Conservation (phyloP, 345 rosid species). For the Camelina sativa region DNA sequence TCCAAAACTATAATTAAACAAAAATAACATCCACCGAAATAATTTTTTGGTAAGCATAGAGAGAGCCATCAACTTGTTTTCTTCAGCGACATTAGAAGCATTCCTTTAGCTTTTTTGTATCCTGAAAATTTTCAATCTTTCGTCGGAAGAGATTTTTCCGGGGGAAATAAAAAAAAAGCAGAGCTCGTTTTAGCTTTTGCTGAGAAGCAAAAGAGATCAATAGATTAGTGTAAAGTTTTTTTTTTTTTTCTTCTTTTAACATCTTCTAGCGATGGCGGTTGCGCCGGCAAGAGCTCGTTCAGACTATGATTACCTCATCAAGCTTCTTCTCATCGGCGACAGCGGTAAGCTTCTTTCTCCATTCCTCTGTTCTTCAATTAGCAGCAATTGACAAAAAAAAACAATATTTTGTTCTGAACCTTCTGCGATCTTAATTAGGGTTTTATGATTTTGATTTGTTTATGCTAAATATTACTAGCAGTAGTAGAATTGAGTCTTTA, state of each 20-base stretch:
- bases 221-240: background rate
- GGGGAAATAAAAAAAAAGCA: background rate
- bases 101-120: conserved; percentile 21
- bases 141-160: background rate
- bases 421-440: conserved; percentile 35
- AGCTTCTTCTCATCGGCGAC: conserved; percentile 61
- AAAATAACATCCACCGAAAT: conserved; percentile 19
- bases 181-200: conserved; percentile 10
- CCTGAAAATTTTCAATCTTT: conserved; percentile 25
- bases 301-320: conserved; percentile 59
- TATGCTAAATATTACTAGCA: background rate
- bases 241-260: background rate
- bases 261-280: conserved; percentile 50
- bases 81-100: conserved; percentile 34
- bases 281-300: conserved; percentile 64
- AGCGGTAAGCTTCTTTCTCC: conserved; percentile 45
- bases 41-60: background rate
- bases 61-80: conserved; percentile 37
- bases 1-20: background rate
- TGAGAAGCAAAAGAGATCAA: conserved; percentile 15
- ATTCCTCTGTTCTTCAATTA: background rate
- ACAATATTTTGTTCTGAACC: background rate
- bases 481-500: background rate
- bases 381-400: background rate
- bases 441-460: conserved; percentile 15